Base-by-base conservation (phyloP, 1,284 basidiomycete species). In the Boletellus sp. region DNA sequence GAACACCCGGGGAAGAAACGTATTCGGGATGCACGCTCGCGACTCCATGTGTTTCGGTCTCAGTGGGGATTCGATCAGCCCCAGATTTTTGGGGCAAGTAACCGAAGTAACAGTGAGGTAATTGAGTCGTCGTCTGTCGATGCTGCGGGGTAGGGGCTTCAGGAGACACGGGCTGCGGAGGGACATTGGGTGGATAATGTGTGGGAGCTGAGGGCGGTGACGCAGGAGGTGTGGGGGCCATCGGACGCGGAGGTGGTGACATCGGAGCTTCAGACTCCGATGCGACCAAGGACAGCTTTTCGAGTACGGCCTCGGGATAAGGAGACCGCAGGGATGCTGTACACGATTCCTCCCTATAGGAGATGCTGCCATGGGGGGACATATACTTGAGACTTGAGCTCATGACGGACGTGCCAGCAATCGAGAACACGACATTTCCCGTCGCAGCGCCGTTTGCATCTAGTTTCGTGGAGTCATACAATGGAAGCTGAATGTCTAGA, bases 391-490 rank as follows among this genome's bases (percentile, higher is more conserved):
- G 42, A 50, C 44, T 51, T 19, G 55, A 62, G 35, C 52, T 54
- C 30, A 52, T 39, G 35, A 54, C 47, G 50, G 56, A 50, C 44
- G 44, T 52, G 54, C 49, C 51, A 53, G 38, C 47, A 50, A 68
- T 65, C 55, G 54, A 53, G 52, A 68, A 64, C 47, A 54, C 55
- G 51, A 65, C 50, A 55, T 52, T 60, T 67, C 63, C 63, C 51
- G 55, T 56, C 55, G 55, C 55, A 37, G 55, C 58, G 55, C 54
- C 52, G 59, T 55, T 60, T 62, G 50, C 24, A 54, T 65, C 64
- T 49, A 62, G 52, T 65, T 45, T 68, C 44, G 53, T 64, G 62
- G 63, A 62, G 57, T 65, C 57, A 46, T 64, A 68, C 63, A 65
- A 68, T 68, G 63, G 63, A 65, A 65, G 63, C 26, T 52, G 65